Conservation (phyloP, 257 asterid species). For the Lithospermum erythrorhizon region DNA sequence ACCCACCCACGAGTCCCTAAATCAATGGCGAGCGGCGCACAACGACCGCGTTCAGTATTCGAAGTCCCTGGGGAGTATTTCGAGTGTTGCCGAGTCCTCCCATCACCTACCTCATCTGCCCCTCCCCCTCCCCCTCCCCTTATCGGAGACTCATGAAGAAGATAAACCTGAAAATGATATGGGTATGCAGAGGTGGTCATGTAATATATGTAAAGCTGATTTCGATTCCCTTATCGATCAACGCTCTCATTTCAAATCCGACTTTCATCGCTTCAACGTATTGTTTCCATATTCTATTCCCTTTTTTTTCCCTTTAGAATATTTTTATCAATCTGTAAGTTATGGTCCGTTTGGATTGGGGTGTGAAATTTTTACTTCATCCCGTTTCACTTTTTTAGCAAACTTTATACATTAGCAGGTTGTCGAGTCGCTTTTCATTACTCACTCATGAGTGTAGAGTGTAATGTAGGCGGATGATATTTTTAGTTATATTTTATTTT, state of each 20-base stretch:
- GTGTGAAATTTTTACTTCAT: too few relatives aligned
- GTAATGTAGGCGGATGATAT: too few relatives aligned
- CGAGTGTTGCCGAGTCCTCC: constrained; percentile 67
- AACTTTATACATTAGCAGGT: too few relatives aligned
- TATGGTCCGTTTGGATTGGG: too few relatives aligned
- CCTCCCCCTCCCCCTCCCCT: constrained; percentile 13
- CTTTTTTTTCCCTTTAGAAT: neutral
- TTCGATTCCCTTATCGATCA: constrained; percentile 88
- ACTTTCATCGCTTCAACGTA: constrained; percentile 89
- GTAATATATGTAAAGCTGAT: constrained; percentile 81
- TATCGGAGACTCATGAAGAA: constrained; percentile 18
- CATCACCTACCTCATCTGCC: constrained; percentile 35
- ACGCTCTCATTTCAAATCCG: constrained; percentile 89
- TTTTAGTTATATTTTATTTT: too few relatives aligned
- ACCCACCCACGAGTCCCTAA: too few relatives aligned
- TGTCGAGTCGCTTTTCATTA: too few relatives aligned
- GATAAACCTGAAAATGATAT: constrained; percentile 1
- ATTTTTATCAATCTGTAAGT: too few relatives aligned
- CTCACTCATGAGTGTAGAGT: too few relatives aligned
- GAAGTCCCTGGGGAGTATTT: constrained; percentile 51
- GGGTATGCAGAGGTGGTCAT: constrained; percentile 73
- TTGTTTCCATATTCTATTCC: neutral
- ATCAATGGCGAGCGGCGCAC: constrained; percentile 13
- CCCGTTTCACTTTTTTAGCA: too few relatives aligned
- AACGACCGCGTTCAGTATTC: constrained; percentile 53